Evolutionary conservation across 2,329 filamentous ascomycete species (phyloP).

Genomic region (Lachnum nothofagi): DNA sequence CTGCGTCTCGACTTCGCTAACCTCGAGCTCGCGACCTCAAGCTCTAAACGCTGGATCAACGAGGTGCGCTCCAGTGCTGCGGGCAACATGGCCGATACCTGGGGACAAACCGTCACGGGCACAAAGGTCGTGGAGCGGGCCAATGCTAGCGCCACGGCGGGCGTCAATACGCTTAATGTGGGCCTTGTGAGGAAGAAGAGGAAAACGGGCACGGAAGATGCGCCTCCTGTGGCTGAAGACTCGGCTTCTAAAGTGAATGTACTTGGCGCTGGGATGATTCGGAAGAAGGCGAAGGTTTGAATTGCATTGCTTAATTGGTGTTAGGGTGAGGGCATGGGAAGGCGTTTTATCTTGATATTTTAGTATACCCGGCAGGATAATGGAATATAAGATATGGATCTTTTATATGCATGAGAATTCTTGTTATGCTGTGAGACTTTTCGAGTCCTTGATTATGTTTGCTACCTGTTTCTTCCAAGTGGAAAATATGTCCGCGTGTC

Average conservation of each 20-base stretch:
- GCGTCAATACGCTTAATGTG: constrained; percentile 35
- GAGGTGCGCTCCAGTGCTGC: constrained; percentile 52
- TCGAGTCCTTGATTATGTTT: too few species aligned
- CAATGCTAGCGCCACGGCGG: constrained; percentile 11
- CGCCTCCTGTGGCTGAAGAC: constrained; percentile 2
- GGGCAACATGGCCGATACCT: constrained; percentile 36
- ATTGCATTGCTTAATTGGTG: background rate
- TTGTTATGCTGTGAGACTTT: too few species aligned
- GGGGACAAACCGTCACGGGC: constrained; percentile 50
- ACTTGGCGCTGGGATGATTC: constrained; percentile 45
- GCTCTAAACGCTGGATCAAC: constrained; percentile 64
- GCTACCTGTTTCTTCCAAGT: too few species aligned
- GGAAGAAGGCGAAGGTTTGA: constrained; percentile 52
- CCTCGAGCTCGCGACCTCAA: constrained; percentile 55
- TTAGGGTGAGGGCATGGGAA: background rate
- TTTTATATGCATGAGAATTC: too few species aligned
- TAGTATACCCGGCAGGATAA: constrained; percentile 2
- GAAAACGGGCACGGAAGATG: constrained; percentile 32
- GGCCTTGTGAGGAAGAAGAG: constrained; percentile 48
- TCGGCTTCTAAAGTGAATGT: constrained; percentile 40
- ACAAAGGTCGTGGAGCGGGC: constrained; percentile 30
- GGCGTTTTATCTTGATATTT: background rate
- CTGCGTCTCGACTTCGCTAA: constrained; percentile 70
- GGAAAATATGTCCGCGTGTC: too few species aligned
- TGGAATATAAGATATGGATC: too few species aligned